Evolutionary conservation across 2,329 filamentous ascomycete genomes (phyloP).

Genomic region (Didymella exigua): DNA sequence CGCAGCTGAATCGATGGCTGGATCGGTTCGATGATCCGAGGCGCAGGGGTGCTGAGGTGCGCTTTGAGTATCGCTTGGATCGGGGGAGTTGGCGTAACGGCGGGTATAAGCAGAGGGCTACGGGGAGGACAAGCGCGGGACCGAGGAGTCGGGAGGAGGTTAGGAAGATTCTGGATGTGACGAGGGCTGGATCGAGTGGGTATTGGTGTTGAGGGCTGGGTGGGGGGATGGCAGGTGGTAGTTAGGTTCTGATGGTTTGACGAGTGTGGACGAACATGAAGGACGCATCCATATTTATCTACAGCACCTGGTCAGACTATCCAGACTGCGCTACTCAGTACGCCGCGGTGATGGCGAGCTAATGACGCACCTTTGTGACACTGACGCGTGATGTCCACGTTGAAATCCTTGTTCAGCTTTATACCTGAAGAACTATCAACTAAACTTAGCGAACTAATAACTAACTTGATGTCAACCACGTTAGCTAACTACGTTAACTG

Average conservation of each 20-base stretch:
- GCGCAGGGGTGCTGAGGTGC: conserved; percentile 13
- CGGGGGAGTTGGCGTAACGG: background rate
- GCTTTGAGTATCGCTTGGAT: conserved; percentile 11
- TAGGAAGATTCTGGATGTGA: background rate
- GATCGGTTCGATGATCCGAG: conserved; percentile 14
- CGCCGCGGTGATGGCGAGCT: no score
- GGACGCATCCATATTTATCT: no score
- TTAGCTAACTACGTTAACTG: no score
- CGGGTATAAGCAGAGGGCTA: conserved; percentile 2
- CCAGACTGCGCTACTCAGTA: no score
- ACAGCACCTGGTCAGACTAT: no score
- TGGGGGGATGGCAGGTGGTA: background rate
- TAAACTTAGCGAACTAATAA: no score
- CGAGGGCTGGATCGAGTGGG: background rate
- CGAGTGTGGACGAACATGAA: no score
- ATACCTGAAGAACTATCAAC: no score
- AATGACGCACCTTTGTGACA: no score
- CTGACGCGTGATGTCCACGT: no score
- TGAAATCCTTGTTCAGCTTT: no score
- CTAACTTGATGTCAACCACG: no score
- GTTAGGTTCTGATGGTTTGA: background rate
- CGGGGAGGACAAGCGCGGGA: background rate
- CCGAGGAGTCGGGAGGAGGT: background rate
- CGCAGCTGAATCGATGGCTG: conserved; percentile 19
- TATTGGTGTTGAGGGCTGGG: background rate